Percentiles rank a stretch among this genome's conserved stretches.
Evolutionary conservation across 1,284 basidiomycete species (phyloP).

Genomic region (Moesziomyces sp.): DNA sequence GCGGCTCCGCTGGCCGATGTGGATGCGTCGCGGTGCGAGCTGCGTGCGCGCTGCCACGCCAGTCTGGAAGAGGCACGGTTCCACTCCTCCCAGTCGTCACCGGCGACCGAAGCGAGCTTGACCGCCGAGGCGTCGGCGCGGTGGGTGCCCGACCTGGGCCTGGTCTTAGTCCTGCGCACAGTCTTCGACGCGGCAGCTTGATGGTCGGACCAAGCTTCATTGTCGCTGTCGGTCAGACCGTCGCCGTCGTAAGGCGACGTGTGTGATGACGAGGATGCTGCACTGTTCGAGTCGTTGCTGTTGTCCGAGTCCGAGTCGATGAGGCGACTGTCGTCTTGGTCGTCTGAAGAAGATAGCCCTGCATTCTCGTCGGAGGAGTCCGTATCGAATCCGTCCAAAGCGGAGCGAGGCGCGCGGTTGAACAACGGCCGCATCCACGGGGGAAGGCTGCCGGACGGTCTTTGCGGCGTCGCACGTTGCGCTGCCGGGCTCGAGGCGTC

Average conservation of each 20-base stretch:
- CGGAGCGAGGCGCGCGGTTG: conserved; percentile 12
- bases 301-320: conserved; percentile 11
- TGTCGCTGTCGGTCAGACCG: conserved; percentile 38
- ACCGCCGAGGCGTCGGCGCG: conserved; percentile 11
- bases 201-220: conserved; percentile 32
- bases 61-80: conserved; percentile 31
- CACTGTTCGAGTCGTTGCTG: conserved; percentile 12
- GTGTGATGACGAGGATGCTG: conserved; percentile 21
- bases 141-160: conserved; percentile 1
- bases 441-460: conserved; percentile 11
- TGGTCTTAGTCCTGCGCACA: not conserved
- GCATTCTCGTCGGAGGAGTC: conserved; percentile 38
- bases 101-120: conserved; percentile 17
- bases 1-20: conserved; percentile 1
- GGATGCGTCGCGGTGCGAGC: not conserved
- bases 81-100: conserved; percentile 51
- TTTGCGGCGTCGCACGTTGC: not conserved
- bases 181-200: conserved; percentile 1
- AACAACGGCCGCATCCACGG: conserved; percentile 34
- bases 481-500: conserved; percentile 1
- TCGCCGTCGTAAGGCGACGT: conserved; percentile 33
- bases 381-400: conserved; percentile 6
- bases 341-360: conserved; percentile 26
- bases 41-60: conserved; percentile 24
- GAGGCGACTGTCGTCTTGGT: conserved; percentile 11